Percentiles rank a stretch among this genome's conserved stretches.
Evolutionary conservation across 2,329 filamentous ascomycete genomes (phyloP).

Genomic region (Clonostachys solani): DNA sequence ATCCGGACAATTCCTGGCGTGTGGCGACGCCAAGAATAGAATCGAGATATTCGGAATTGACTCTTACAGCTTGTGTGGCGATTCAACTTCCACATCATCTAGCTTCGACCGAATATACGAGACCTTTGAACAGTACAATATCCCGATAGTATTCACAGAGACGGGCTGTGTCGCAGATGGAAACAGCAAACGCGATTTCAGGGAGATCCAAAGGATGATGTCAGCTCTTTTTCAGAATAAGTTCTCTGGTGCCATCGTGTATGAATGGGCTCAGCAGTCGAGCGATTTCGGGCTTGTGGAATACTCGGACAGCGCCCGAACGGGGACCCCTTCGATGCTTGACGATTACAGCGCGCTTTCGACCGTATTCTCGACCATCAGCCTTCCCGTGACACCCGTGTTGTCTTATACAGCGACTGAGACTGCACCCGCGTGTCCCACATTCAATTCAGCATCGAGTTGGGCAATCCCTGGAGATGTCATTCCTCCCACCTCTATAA

Average conservation of each 20-base stretch:
- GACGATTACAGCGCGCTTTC: constrained; percentile 1
- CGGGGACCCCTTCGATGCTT: background rate
- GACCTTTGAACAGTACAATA: background rate
- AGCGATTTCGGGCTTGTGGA: background rate
- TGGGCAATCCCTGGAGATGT: no score
- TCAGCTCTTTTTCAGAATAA: background rate
- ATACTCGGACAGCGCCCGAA: background rate
- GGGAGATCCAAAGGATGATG: background rate
- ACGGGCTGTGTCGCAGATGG: background rate
- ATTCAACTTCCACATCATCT: background rate
- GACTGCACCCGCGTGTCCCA: background rate
- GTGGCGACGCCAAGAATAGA: background rate
- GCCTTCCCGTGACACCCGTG: background rate
- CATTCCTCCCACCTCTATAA: no score
- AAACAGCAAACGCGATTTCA: background rate
- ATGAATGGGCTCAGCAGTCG: background rate
- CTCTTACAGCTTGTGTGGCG: background rate
- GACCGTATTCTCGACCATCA: background rate
- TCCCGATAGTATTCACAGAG: constrained; percentile 1
- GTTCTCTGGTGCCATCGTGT: constrained; percentile 1
- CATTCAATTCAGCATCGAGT: no score
- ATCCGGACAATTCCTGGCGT: background rate
- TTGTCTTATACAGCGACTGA: background rate
- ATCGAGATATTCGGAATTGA: constrained; percentile 1
- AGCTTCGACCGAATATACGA: background rate